phyloP scores from a whole-genome alignment of 2,329 filamentous ascomycete species.

The Trichoderma breve region DNA sequence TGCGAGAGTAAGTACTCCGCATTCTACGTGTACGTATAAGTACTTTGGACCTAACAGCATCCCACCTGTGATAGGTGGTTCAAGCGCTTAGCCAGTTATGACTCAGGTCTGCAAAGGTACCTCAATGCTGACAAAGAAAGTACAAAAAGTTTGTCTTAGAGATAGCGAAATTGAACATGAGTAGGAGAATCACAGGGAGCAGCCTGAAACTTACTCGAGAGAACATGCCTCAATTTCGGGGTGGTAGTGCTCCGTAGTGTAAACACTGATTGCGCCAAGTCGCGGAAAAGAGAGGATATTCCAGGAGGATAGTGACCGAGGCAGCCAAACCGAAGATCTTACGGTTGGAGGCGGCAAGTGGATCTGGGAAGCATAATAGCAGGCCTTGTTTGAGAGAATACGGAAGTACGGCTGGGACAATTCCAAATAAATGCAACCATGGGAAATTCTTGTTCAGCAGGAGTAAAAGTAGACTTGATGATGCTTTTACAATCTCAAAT shows the following conservation, averaged over 20 bases:
- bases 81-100: neutral
- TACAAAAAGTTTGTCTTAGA: neutral
- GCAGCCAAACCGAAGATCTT: neutral
- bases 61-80: neutral
- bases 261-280: neutral
- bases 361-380: neutral
- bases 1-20: neutral
- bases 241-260: too few relatives aligned
- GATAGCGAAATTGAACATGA: neutral
- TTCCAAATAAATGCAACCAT: neutral
- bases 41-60: neutral
- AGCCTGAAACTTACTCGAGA: neutral
- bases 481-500: neutral
- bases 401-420: neutral
- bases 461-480: neutral
- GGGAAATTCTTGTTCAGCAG: neutral
- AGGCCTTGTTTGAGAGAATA: neutral
- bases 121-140: neutral
- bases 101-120: neutral
- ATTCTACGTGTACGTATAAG: fast-evolving
- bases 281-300: neutral
- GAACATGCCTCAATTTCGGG: neutral
- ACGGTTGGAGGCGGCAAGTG: neutral
- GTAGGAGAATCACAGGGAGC: neutral
- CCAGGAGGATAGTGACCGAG: neutral